A percentile compares a stretch with the other conserved stretches of the same genome.
Conservation (phyloP, 257 asterid genomes). For the Plantago elongata region DNA sequence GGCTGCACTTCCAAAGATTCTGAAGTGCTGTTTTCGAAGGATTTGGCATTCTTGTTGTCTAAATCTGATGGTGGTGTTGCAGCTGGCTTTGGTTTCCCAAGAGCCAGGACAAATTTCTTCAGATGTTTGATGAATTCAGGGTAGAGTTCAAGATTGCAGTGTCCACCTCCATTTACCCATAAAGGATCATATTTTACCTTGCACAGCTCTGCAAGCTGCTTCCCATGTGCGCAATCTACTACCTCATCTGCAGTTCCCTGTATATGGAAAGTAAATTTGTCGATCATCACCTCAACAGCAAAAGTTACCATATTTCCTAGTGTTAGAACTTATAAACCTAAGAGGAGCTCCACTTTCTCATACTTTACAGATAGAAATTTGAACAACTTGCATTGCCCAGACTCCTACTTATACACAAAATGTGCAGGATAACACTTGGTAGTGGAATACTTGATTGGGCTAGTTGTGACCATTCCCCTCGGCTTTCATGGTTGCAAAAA, state of each 20-base stretch:
- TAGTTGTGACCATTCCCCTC: too few species aligned
- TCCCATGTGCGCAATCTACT: constrained; percentile 88
- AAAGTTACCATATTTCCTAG: background rate
- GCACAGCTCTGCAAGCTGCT: constrained; percentile 86
- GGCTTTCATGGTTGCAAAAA: too few species aligned
- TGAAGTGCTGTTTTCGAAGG: constrained; percentile 40
- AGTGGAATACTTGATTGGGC: too few species aligned
- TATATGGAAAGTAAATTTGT: constrained; percentile 16
- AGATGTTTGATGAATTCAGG: constrained; percentile 88
- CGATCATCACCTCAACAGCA: constrained; percentile 16
- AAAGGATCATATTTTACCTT: constrained; percentile 79
- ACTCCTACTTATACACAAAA: background rate
- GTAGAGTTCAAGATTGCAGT: constrained; percentile 90
- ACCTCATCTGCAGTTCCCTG: constrained; percentile 95
- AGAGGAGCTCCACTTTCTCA: background rate
- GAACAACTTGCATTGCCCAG: background rate
- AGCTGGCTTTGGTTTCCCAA: constrained; percentile 64
- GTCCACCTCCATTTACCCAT: constrained; percentile 92
- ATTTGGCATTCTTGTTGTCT: constrained; percentile 33
- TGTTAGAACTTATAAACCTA: background rate
- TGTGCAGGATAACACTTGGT: too few species aligned
- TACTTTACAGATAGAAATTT: background rate
- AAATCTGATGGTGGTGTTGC: constrained; percentile 34
- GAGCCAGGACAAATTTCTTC: constrained; percentile 68
- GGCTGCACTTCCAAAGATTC: constrained; percentile 48